These are phyloP conservation scores for Penicillium tannophilum DNA, from an alignment of 495 filamentous ascomycete species.

Conservation along the genomic window DNA sequence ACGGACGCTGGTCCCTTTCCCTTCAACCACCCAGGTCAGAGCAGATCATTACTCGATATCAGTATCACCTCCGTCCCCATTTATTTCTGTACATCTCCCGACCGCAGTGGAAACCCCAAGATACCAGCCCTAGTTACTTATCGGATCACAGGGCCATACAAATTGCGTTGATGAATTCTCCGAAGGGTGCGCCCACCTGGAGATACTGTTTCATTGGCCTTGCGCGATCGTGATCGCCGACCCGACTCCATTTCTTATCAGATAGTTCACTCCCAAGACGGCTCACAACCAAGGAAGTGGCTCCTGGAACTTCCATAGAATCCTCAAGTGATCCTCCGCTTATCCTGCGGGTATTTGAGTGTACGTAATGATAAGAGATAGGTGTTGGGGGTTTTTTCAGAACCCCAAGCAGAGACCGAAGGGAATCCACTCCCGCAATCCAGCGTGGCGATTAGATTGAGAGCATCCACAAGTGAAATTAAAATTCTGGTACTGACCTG, in stretches of 20 bases:
- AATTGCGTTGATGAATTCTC: background rate
- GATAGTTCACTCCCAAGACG: conserved; percentile 16
- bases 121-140: background rate
- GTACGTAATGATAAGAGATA: conserved; percentile 19
- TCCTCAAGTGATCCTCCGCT: background rate
- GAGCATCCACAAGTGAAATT: background rate
- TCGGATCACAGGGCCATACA: background rate
- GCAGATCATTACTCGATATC: conserved; percentile 17
- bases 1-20: background rate
- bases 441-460: conserved; percentile 3
- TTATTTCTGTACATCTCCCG: conserved; percentile 20
- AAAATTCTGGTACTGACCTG: background rate
- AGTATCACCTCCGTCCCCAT: conserved; percentile 7
- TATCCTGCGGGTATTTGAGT: background rate
- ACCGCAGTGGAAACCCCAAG: conserved; percentile 8
- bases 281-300: conserved; percentile 25
- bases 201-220: background rate
- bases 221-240: conserved; percentile 23
- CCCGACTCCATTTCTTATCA: conserved; percentile 19
- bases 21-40: background rate
- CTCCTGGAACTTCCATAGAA: background rate
- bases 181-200: background rate
- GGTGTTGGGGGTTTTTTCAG: background rate
- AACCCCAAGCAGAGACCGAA: background rate
- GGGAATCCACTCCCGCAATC: conserved; percentile 1